phyloP scores from a whole-genome alignment of 2,329 filamentous ascomycete genomes.

The Cadophora luteo-olivacea region DNA sequence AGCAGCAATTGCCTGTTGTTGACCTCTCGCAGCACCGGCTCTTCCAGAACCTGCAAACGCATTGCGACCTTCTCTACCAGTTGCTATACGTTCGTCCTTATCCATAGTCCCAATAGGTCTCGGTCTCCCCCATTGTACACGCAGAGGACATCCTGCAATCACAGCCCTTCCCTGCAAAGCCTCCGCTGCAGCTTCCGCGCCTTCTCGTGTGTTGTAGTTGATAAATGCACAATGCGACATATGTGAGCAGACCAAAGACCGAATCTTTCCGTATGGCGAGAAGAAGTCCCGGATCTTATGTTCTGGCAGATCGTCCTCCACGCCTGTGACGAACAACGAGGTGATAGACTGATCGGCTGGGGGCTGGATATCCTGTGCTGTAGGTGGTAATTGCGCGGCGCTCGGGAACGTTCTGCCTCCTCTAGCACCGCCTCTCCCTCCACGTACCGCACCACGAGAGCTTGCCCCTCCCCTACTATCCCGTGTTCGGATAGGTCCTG shows the following conservation, averaged over 20 bases:
- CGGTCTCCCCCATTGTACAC: constrained; percentile 91
- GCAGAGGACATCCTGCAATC: constrained; percentile 87
- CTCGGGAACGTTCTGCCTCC: constrained; percentile 67
- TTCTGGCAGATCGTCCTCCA: constrained; percentile 95
- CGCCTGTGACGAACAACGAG: constrained; percentile 91
- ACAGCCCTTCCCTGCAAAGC: constrained; percentile 88
- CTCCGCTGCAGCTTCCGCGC: constrained; percentile 84
- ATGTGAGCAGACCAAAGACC: constrained; percentile 93
- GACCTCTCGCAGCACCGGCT: constrained; percentile 45
- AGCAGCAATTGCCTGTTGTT: constrained; percentile 38
- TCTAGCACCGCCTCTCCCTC: constrained; percentile 49
- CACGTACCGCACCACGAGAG: constrained; percentile 42
- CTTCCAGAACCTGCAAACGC: constrained; percentile 56
- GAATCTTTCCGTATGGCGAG: constrained; percentile 84
- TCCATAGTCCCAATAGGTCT: constrained; percentile 93
- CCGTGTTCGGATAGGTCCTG: constrained; percentile 81
- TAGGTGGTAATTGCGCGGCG: constrained; percentile 77
- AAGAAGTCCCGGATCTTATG: constrained; percentile 92
- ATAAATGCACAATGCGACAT: constrained; percentile 97
- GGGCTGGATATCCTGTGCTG: constrained; percentile 83
- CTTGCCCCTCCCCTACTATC: constrained; percentile 62
- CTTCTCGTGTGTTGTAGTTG: constrained; percentile 86
- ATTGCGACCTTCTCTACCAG: constrained; percentile 78
- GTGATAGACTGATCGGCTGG: constrained; percentile 86
- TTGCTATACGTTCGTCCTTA: constrained; percentile 79